Percentiles rank a stretch among this genome's conserved stretches.
Conservation (phyloP, 768 basidiomycete species). For the Lentinula guzmanii region DNA sequence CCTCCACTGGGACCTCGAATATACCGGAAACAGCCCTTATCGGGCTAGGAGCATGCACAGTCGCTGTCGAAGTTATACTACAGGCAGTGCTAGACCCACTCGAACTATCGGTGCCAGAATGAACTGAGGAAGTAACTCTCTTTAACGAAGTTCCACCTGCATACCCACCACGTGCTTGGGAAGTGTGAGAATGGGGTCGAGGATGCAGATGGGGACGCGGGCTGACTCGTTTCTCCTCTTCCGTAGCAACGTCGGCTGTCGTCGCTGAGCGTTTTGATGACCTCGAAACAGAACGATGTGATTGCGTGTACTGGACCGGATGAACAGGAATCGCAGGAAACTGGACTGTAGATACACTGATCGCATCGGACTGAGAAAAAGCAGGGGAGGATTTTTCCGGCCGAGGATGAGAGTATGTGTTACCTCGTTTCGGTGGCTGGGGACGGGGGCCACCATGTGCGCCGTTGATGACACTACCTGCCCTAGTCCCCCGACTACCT, state of each 20-base stretch:
- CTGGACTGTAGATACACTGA: slow-evolving; percentile 1
- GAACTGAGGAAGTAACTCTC: neutral
- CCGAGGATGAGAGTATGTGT: slow-evolving; percentile 25
- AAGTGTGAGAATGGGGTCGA: slow-evolving; percentile 1
- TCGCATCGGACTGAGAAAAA: neutral
- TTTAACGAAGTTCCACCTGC: neutral
- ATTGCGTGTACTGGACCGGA: neutral
- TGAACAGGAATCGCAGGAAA: neutral
- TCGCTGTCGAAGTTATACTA: neutral
- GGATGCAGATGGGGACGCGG: neutral
- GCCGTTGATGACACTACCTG: slow-evolving; percentile 12
- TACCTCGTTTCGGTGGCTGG: slow-evolving; percentile 28
- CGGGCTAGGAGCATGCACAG: slow-evolving; percentile 13
- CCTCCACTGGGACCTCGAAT: neutral
- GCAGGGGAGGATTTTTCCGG: neutral
- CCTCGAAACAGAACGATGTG: neutral
- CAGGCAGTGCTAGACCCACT: neutral
- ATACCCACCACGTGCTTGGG: neutral
- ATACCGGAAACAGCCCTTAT: neutral
- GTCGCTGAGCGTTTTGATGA: slow-evolving; percentile 1
- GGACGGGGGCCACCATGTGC: slow-evolving; percentile 23
- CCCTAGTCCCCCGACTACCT: neutral
- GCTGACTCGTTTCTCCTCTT: neutral
- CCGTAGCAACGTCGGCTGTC: neutral
- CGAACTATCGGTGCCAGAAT: neutral